Evolutionary conservation across 768 basidiomycete genomes (phyloP).

Genomic region (Rhodocollybia butyracea): DNA sequence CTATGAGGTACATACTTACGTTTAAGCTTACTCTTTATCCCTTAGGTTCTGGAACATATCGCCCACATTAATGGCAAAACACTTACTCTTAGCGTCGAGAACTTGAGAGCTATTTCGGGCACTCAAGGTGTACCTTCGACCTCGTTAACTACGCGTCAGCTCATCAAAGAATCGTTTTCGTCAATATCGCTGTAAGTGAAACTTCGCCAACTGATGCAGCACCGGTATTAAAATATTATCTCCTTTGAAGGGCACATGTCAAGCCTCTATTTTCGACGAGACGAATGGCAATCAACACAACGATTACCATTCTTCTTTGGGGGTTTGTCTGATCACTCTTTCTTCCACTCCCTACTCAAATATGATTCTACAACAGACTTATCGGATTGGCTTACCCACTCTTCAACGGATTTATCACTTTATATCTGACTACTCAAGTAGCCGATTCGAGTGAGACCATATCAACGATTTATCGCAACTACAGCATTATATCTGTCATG

Average conservation of each 20-base stretch:
- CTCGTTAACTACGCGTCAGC: constrained; percentile 23
- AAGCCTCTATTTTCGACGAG: constrained; percentile 44
- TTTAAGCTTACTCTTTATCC: neutral
- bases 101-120: constrained; percentile 31
- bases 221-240: neutral
- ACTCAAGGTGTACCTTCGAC: constrained; percentile 10
- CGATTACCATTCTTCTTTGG: constrained; percentile 50
- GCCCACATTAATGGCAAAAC: constrained; percentile 44
- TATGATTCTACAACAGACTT: constrained; percentile 23
- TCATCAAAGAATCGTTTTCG: constrained; percentile 32
- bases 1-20: neutral
- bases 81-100: constrained; percentile 42
- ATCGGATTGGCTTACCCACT: constrained; percentile 55
- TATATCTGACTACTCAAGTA: constrained; percentile 38
- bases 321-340: constrained; percentile 29
- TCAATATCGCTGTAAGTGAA: constrained; percentile 36
- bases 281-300: constrained; percentile 42
- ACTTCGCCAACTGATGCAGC: neutral
- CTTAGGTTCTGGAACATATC: constrained; percentile 44
- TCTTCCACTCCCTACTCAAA: neutral
- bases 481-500: constrained; percentile 45
- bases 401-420: constrained; percentile 48
- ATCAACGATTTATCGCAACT: constrained; percentile 42
- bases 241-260: constrained; percentile 38
- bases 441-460: constrained; percentile 7